Evolutionary conservation across 148 eudicot genomes (phyloP).

Genomic region (Arctostaphylos glauca): DNA sequence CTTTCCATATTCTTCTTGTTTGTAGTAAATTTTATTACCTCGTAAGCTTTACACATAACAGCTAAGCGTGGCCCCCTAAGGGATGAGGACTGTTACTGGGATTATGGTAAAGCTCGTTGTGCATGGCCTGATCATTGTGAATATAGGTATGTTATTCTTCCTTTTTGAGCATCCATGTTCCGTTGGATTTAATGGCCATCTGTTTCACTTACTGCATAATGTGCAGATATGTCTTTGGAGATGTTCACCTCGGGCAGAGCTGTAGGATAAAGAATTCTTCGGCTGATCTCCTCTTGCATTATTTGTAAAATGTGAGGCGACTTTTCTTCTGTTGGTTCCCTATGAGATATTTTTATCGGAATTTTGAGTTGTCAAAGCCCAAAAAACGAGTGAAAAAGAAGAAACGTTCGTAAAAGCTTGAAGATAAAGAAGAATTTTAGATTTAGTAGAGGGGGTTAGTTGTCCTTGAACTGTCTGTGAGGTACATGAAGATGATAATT

Average conservation of each 20-base stretch:
- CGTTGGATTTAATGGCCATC: neutral
- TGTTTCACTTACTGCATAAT: constrained; percentile 10
- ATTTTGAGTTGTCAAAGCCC: neutral
- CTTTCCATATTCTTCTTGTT: constrained; percentile 2
- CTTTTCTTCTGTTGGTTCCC: neutral
- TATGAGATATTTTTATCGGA: neutral
- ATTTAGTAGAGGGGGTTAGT: neutral
- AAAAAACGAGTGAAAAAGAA: constrained; percentile 5
- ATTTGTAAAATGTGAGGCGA: constrained; percentile 40
- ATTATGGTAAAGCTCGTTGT: constrained; percentile 95
- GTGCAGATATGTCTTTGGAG: constrained; percentile 86
- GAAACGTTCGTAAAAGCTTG: neutral
- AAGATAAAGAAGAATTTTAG: neutral
- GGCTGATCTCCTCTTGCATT: constrained; percentile 62
- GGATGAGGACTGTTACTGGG: constrained; percentile 94
- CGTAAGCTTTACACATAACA: constrained; percentile 26
- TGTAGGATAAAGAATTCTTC: constrained; percentile 79
- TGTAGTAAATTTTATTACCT: constrained; percentile 8
- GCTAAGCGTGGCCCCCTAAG: constrained; percentile 90
- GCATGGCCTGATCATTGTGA: constrained; percentile 96
- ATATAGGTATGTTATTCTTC: constrained; percentile 57
- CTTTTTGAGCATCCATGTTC: constrained; percentile 9
- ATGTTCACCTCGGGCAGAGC: constrained; percentile 97
- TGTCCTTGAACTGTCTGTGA: neutral
- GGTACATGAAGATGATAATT: neutral